Evolutionary conservation across 2,329 filamentous ascomycete genomes (phyloP), one percentile per base, ranked within the genome.

Genomic region (Alternaria novae-zelandiae): DNA sequence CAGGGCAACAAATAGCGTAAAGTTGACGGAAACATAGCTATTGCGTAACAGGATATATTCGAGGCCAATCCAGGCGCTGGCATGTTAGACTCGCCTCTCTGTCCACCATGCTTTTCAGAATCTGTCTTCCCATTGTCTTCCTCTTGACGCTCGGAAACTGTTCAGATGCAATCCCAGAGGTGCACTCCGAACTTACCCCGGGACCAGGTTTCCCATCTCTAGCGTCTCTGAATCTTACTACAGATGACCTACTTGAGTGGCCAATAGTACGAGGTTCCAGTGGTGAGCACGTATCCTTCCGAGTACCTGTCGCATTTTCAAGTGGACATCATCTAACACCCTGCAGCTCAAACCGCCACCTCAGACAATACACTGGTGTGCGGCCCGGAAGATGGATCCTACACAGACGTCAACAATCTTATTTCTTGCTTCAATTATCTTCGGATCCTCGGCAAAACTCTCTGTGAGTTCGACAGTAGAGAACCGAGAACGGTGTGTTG

Each of bases 351-450:
- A 46, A 23, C 9, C 12, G 2, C 17, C 17, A 51, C 28, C 49
- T 51, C 49, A 13, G 28, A 23, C 4, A 51, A 36, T 9, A 20
- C 30, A 51, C n/a, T 58, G 12, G 36, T 43, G 15, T 67, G 65
- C 25, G 65, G 58, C 12, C 64, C 62, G 12, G 32, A 54, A 17
- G 60, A 67, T n/a, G 21, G 21, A 12, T 55, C 57, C 13, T 67
- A 65, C n/a, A 61, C 62, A 8, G 21, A 53, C 46, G 67, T 68
- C n/a, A 54, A 60, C 11, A 60, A 61, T 21, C 49, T 59, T 2
- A 65, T 70, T n/a, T 50, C 57, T 12, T 70, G 65, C 57, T 66
- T 53, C 49, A 30, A 68, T 20, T 70, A 68, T 53, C 45, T 68
- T 9, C 56, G 28, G 13, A 59, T 26, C n/a, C 50, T 69, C 3